Evolutionary conservation across 208 protist species (phyloP), one percentile per base, ranked within the genome.

Genomic region (Blechomonas ayalai): DNA sequence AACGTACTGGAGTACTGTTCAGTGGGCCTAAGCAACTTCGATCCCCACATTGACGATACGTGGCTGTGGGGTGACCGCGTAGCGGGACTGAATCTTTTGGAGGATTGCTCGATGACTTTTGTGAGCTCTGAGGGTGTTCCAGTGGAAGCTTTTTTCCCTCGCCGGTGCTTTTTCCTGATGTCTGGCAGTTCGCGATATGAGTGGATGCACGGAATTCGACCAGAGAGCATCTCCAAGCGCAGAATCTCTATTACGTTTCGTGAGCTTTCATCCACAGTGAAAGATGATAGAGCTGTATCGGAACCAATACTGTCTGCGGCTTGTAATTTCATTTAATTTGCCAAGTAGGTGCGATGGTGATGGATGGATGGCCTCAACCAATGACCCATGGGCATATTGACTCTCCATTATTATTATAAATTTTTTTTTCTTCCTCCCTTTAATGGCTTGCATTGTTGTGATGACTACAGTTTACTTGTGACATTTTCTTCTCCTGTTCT

Each of bases 51-150:
- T 23, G 87, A 95, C 57, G 87, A 95, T 52, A 88, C 80, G 3
- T 95, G 87, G 83, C 43, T 92, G n/a, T 95, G 87, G 83, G 87
- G 87, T 18, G 57, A 83, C 33, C 63, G 87, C 22, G 80, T 95
- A 49, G 75, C 54, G 16, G 82, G 87, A 0, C 24, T 88, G 22
- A 92, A 89, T 64, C 36, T 95, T 19, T 44, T 81, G 18, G 62
- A 64, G 4, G 61, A 86, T 19, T 71, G 71, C 32, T 52, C 59
- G 8, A 82, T 95, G 51, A 90, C 83, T 0, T 95, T 95, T 63
- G 80, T 94, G n/a, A 66, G 68, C 22, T 34, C 22, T 15, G 39
- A 74, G 0, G 73, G 61, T 27, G 40, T 55, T 16, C 59, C 52
- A 20, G 67, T 90, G 24, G 71, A 90, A 18, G 81, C 75, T 4